These are phyloP conservation scores for Puccinia triticina DNA, from an alignment of 1,284 basidiomycete species.

Conservation along the genomic window DNA sequence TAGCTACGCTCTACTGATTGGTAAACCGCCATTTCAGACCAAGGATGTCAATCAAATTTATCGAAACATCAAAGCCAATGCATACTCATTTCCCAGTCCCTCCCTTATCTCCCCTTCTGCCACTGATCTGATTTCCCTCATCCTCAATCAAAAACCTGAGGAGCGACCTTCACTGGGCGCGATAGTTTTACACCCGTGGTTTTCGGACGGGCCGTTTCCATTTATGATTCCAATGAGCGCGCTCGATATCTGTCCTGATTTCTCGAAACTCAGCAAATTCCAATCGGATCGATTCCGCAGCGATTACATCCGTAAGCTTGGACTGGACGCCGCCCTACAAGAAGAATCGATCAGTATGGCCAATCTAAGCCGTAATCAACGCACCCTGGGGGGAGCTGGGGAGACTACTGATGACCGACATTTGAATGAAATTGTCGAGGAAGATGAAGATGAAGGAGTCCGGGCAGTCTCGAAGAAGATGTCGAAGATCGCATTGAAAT, in stretches of 20 bases:
- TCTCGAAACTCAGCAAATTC: conserved; percentile 69
- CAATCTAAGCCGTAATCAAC: conserved; percentile 55
- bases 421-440: conserved; percentile 41
- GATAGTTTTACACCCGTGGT: conserved; percentile 84
- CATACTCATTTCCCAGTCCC: conserved; percentile 86
- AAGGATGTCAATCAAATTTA: conserved; percentile 95
- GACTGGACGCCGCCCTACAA: conserved; percentile 65
- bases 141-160: conserved; percentile 72
- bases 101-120: conserved; percentile 73
- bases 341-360: conserved; percentile 58
- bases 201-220: conserved; percentile 79
- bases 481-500: conserved; percentile 31
- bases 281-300: conserved; percentile 72
- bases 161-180: conserved; percentile 79
- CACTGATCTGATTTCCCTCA: conserved; percentile 77
- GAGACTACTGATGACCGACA: conserved; percentile 46
- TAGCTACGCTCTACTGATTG: conserved; percentile 85
- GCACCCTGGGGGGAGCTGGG: conserved; percentile 41
- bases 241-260: conserved; percentile 74
- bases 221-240: conserved; percentile 76
- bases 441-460: conserved; percentile 43
- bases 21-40: conserved; percentile 95
- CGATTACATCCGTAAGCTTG: conserved; percentile 68
- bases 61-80: conserved; percentile 90
- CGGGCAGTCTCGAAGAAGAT: conserved; percentile 36